Percentiles rank a stretch among this genome's conserved stretches.
Conservation (phyloP, 2,329 filamentous ascomycete species). For the Colletotrichum karsti region DNA sequence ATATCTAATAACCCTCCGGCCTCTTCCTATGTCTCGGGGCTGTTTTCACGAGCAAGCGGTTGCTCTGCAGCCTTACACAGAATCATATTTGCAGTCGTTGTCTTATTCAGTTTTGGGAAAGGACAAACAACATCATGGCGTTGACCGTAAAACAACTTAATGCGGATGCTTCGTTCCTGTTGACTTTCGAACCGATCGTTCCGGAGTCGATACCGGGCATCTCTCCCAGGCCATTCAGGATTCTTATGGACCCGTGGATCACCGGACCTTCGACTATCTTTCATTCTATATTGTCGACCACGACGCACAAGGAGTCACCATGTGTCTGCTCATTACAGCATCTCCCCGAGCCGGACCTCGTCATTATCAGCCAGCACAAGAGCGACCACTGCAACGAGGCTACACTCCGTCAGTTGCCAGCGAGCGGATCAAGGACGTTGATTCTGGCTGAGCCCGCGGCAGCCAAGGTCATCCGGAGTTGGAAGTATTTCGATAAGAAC, state of each 20-base stretch:
- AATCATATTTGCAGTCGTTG: not conserved
- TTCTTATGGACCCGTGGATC: constrained; percentile 79
- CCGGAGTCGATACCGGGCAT: constrained; percentile 44
- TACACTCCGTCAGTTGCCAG: constrained; percentile 71
- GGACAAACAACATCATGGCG: constrained; percentile 59
- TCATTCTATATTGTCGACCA: constrained; percentile 68
- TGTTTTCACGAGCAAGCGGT: not conserved
- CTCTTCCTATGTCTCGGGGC: not conserved
- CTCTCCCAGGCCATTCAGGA: constrained; percentile 64
- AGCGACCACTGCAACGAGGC: constrained; percentile 77
- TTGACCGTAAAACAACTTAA: constrained; percentile 71
- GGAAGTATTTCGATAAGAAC: constrained; percentile 71
- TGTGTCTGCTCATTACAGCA: constrained; percentile 62
- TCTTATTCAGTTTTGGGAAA: not conserved
- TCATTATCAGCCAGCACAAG: constrained; percentile 55
- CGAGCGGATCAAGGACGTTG: constrained; percentile 60
- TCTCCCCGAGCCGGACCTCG: constrained; percentile 52
- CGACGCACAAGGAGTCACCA: constrained; percentile 61
- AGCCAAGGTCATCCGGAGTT: constrained; percentile 70
- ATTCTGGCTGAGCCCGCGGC: constrained; percentile 73
- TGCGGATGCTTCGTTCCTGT: constrained; percentile 70
- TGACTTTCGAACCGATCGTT: constrained; percentile 67
- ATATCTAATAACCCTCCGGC: constrained; percentile 1
- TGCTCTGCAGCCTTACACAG: not conserved
- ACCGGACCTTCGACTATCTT: constrained; percentile 67